A percentile compares a stretch with the other conserved stretches of the same genome.
Conservation (phyloP, 1,284 basidiomycete species). For the Ganoderma sinense region DNA sequence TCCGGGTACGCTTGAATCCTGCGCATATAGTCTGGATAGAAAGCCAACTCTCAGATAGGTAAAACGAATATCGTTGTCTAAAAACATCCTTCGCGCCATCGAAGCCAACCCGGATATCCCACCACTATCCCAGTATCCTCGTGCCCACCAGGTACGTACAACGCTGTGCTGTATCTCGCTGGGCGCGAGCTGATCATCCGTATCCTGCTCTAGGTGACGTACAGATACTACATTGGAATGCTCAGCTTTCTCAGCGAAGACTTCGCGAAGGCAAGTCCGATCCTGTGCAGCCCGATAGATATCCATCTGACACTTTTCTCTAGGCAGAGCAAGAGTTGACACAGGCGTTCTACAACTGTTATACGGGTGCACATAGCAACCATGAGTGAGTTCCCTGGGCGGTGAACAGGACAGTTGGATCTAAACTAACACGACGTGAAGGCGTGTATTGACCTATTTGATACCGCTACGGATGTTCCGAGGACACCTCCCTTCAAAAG, state of each 20-base stretch:
- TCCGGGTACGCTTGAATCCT: slow-evolving; percentile 70
- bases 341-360: slow-evolving; percentile 85
- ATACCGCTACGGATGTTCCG: slow-evolving; percentile 89
- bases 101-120: slow-evolving; percentile 88
- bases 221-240: slow-evolving; percentile 94
- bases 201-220: slow-evolving; percentile 71
- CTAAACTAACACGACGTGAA: slow-evolving; percentile 35
- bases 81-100: slow-evolving; percentile 92
- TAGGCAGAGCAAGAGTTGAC: slow-evolving; percentile 86
- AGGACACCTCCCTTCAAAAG: slow-evolving; percentile 81
- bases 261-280: slow-evolving; percentile 70
- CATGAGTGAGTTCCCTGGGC: slow-evolving; percentile 69
- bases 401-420: neutral
- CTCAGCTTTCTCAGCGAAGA: slow-evolving; percentile 94
- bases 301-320: neutral
- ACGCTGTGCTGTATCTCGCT: neutral
- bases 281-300: neutral
- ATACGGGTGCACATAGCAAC: slow-evolving; percentile 71
- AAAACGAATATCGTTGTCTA: slow-evolving; percentile 89
- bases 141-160: slow-evolving; percentile 81
- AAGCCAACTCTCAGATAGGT: slow-evolving; percentile 57
- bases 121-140: slow-evolving; percentile 77
- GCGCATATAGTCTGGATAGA: neutral
- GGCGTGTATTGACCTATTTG: slow-evolving; percentile 90
- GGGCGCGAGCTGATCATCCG: slow-evolving; percentile 3